These are phyloP conservation scores for Saccharomycopsis schoenii DNA, from an alignment of 805 yeast species.

Conservation along the genomic window DNA sequence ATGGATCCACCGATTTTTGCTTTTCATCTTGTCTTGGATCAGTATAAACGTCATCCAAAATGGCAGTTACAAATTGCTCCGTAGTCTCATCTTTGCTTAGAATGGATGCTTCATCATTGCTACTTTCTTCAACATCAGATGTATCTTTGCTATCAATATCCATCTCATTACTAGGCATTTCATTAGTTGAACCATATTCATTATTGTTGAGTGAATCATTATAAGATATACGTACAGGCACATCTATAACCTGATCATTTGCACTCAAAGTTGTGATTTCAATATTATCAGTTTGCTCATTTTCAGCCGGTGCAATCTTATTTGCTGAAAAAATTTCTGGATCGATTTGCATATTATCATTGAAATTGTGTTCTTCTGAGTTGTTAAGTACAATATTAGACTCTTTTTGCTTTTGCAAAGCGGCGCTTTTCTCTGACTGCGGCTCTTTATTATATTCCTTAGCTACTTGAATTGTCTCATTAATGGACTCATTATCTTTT, in stretches of 20 bases:
- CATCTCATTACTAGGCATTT: background rate
- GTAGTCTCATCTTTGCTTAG: background rate
- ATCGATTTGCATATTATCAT: background rate
- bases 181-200: background rate
- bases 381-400: background rate
- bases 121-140: background rate
- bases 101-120: background rate
- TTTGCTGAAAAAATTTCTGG: background rate
- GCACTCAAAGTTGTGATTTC: background rate
- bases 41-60: background rate
- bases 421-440: background rate
- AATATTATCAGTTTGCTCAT: background rate
- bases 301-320: background rate
- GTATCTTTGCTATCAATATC: background rate
- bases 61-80: background rate
- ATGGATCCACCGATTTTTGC: background rate
- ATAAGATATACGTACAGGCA: background rate
- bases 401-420: background rate
- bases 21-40: background rate
- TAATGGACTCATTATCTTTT: too few species aligned
- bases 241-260: background rate
- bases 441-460: too few species aligned
- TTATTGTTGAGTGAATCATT: background rate
- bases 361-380: background rate
- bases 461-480: too few species aligned